Percentiles rank a stretch among this genome's conserved stretches.
Conservation (phyloP, 129 eudicot species). For the Artemisia tridentata region DNA sequence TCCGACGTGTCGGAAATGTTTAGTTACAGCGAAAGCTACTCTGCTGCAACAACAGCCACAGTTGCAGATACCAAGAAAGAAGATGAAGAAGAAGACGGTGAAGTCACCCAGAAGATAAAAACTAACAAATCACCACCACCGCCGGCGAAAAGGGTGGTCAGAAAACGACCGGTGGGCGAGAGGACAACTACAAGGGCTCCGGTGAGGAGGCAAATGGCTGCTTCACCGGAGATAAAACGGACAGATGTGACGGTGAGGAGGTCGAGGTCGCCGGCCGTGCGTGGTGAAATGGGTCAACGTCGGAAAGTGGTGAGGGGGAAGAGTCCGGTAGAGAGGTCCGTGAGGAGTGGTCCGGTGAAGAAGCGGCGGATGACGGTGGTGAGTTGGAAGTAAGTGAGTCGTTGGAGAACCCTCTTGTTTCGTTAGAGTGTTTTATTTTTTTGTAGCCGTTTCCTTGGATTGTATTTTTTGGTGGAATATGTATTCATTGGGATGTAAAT, state of each 20-base stretch:
- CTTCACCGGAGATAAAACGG: too few relatives aligned
- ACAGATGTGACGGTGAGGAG: slow-evolving; percentile 38
- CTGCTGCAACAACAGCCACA: slow-evolving; percentile 39
- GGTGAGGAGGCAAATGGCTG: not conserved
- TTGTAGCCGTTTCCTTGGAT: slow-evolving; percentile 23
- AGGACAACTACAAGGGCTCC: slow-evolving; percentile 12
- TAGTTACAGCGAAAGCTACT: slow-evolving; percentile 64
- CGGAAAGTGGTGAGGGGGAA: slow-evolving; percentile 19
- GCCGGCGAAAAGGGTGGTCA: slow-evolving; percentile 31
- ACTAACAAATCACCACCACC: not conserved
- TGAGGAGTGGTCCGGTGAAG: slow-evolving; percentile 17
- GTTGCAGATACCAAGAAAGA: slow-evolving; percentile 28
- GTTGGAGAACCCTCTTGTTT: slow-evolving; percentile 75
- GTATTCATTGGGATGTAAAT: too few relatives aligned
- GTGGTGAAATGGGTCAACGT: slow-evolving; percentile 35
- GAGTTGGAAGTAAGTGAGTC: slow-evolving; percentile 42
- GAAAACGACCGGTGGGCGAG: not conserved
- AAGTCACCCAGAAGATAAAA: slow-evolving; percentile 46
- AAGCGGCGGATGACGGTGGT: slow-evolving; percentile 21
- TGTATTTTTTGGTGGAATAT: too few relatives aligned
- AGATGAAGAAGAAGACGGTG: slow-evolving; percentile 47
- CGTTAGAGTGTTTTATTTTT: slow-evolving; percentile 78
- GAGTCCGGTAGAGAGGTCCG: slow-evolving; percentile 9
- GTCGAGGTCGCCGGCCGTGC: slow-evolving; percentile 58
- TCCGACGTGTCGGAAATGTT: slow-evolving; percentile 56